Evolutionary conservation across 2,329 filamentous ascomycete genomes (phyloP).

Genomic region (Diaporthe citri): DNA sequence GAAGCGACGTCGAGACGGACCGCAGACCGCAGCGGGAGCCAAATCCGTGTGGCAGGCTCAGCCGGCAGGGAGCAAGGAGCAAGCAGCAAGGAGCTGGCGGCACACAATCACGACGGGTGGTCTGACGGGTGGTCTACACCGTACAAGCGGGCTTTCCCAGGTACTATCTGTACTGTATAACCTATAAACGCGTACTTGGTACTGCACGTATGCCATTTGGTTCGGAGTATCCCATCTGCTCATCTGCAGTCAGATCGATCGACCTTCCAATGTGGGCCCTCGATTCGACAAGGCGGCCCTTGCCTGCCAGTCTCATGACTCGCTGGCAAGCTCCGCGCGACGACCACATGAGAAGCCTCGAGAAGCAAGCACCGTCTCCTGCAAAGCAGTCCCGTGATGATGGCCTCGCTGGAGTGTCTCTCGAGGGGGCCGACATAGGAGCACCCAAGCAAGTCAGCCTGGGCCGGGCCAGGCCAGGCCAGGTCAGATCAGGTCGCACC

Average conservation of each 20-base stretch:
- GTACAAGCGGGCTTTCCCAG: background rate
- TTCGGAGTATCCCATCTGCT: constrained; percentile 14
- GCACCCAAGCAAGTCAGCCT: background rate
- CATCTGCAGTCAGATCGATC: constrained; percentile 28
- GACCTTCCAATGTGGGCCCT: constrained; percentile 12
- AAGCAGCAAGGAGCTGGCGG: background rate
- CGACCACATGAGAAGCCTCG: constrained; percentile 1
- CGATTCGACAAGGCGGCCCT: constrained; percentile 5
- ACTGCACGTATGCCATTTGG: background rate
- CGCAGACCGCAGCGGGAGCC: constrained; percentile 26
- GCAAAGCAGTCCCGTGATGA: constrained; percentile 9
- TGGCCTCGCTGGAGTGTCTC: constrained; percentile 12
- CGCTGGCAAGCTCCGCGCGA: constrained; percentile 17
- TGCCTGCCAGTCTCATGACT: constrained; percentile 13
- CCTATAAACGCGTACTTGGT: background rate
- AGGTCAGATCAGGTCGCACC: background rate
- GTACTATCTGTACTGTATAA: background rate
- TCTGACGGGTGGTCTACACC: background rate
- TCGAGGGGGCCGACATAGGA: background rate
- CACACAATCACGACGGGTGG: background rate
- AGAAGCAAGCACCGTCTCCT: constrained; percentile 3
- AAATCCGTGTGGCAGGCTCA: constrained; percentile 25
- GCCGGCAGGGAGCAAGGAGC: constrained; percentile 2
- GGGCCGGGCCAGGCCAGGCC: constrained; percentile 8
- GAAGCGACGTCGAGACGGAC: constrained; percentile 3